Evolutionary conservation across 768 basidiomycete genomes (phyloP), one percentile per base, ranked within the genome.

Genomic region (Lanmaoa rubissima): DNA sequence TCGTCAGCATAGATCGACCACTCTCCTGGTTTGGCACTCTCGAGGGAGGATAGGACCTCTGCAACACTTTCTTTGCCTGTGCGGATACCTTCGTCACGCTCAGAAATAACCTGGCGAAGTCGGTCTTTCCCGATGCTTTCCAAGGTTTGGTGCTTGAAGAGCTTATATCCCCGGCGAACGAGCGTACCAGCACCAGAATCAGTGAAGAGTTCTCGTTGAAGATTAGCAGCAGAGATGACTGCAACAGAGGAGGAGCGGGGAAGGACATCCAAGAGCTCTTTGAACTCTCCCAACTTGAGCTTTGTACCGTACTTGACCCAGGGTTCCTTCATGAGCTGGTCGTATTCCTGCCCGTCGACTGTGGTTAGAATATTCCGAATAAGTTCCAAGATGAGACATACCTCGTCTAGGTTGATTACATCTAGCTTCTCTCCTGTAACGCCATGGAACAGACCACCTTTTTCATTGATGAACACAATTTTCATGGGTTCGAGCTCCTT

Each of bases 271-370:
- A 99, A 84, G 52, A 99, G 87, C 68, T 98, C 97, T 76, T 99
- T 99, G 82, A 99, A 98, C 73, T 98, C 96, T 61, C 97, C 89
- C 55, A 99, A 82, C 77, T 98, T 98, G 73, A 99, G 90, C 75
- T 99, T 99, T 61, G 96, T 98, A 58, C 96, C 97, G 70, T 86
- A 98, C 72, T 97, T 97, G 73, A 99, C 96, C 97, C 97, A 99
- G 7, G 94, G 83, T 75, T 98, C 90, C 68, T 94, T 95, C 94
- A 98, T 92, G 56, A 99, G 86, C 24, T 83, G 82, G 63, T 96
- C 92, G 74, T 96, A 98, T 77, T 99, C 97, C 90, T 94, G 66
- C 28, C 19, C 52, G 24, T 35, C 34, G 49, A 10, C 1, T 9
- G 32, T 13, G 48, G 16, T 45, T 58, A 41, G 51, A 45, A 31